A percentile compares a stretch with the other conserved stretches of the same genome.
Conservation (phyloP, 2,329 filamentous ascomycete genomes). For the Sporothrix inflata region DNA sequence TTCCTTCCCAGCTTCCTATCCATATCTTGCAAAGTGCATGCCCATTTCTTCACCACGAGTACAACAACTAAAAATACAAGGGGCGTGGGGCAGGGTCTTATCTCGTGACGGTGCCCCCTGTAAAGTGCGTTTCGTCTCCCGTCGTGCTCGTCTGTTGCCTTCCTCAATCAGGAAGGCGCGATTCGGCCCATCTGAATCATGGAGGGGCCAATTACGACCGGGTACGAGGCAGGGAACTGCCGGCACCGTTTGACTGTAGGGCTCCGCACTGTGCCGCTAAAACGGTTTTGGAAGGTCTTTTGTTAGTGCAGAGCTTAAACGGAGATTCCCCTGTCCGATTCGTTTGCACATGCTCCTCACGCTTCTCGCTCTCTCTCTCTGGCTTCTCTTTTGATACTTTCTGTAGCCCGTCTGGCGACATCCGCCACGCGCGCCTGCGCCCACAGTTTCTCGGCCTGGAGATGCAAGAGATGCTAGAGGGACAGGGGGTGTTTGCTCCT, state of each 20-base stretch:
- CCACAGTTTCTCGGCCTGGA: neutral
- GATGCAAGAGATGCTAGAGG: neutral
- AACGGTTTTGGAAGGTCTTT: slow-evolving; percentile 24
- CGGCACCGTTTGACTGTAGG: neutral
- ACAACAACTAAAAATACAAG: too few species aligned
- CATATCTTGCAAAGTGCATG: too few species aligned
- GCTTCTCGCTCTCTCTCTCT: neutral
- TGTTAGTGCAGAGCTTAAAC: slow-evolving; percentile 16
- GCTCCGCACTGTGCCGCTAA: slow-evolving; percentile 18
- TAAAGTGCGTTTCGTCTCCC: neutral
- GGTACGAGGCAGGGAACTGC: neutral
- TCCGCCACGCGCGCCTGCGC: neutral
- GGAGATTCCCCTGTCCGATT: neutral
- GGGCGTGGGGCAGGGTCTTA: too few species aligned
- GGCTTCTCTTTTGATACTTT: neutral
- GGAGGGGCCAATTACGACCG: neutral
- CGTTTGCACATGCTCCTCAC: neutral
- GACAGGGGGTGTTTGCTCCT: slow-evolving; percentile 3
- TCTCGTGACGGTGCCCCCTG: neutral
- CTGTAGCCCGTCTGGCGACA: neutral
- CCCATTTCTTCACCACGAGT: too few species aligned
- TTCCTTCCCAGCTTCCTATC: too few species aligned
- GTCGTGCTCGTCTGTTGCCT: slow-evolving; percentile 10
- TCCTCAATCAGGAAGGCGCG: slow-evolving; percentile 25
- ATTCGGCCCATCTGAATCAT: slow-evolving; percentile 13